Percentiles rank a stretch among this genome's conserved stretches.
Evolutionary conservation across 2,329 filamentous ascomycete genomes (phyloP).

Genomic region (Talaromyces piceae): DNA sequence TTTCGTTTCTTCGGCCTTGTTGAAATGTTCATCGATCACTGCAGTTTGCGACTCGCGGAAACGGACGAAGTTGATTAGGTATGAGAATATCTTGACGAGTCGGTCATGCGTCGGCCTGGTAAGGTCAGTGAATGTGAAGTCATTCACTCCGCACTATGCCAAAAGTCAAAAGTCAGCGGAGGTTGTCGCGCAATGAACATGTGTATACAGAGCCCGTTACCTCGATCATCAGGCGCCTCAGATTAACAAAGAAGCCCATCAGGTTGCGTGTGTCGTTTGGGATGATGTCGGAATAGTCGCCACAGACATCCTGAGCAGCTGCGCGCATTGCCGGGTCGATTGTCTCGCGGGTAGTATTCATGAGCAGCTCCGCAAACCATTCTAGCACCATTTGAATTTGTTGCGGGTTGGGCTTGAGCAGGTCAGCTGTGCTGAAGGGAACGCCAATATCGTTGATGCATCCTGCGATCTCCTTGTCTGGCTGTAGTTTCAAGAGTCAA

Average conservation of each 20-base stretch:
- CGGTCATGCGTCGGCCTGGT: conserved; percentile 86
- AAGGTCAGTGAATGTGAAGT: conserved; percentile 89
- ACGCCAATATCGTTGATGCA: conserved; percentile 98
- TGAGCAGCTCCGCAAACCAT: conserved; percentile 89
- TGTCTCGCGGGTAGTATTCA: conserved; percentile 87
- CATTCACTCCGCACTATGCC: conserved; percentile 71
- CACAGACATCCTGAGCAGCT: conserved; percentile 78
- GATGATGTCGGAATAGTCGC: conserved; percentile 74
- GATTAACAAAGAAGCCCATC: conserved; percentile 87
- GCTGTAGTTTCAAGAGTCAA: conserved; percentile 33
- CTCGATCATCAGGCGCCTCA: conserved; percentile 69
- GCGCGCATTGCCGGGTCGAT: conserved; percentile 94
- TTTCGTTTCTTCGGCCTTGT: conserved; percentile 81
- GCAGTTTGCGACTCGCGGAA: conserved; percentile 89
- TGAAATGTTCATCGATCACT: conserved; percentile 88
- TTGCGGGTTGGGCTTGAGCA: conserved; percentile 87
- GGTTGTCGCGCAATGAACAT: neutral
- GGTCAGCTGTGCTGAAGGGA: conserved; percentile 73
- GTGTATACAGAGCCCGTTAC: conserved; percentile 23
- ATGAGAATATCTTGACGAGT: conserved; percentile 90
- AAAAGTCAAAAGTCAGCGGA: neutral
- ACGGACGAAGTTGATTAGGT: conserved; percentile 96
- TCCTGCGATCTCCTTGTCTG: conserved; percentile 76
- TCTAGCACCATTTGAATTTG: conserved; percentile 98
- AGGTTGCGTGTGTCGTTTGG: conserved; percentile 84